phyloP scores from a whole-genome alignment of 1,284 basidiomycete genomes.

The Microbotryomycetes sp. region DNA sequence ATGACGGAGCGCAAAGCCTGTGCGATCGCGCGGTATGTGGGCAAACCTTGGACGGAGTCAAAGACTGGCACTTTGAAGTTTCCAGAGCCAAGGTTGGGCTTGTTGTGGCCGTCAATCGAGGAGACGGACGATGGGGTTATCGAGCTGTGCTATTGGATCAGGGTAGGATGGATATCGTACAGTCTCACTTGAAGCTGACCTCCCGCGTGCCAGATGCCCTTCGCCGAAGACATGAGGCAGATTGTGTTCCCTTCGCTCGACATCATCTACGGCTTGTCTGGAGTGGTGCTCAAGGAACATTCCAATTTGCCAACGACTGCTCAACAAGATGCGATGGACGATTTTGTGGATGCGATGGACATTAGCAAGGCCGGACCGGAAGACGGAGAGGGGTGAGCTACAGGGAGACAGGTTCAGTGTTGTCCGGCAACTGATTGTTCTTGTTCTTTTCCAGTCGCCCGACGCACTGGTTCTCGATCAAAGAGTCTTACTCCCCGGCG shows the following conservation, averaged over 20 bases:
- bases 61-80: constrained; percentile 42
- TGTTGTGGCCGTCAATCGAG: constrained; percentile 48
- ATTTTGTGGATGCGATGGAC: constrained; percentile 35
- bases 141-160: constrained; percentile 73
- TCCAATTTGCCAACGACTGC: constrained; percentile 72
- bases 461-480: constrained; percentile 66
- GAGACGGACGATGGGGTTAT: constrained; percentile 50
- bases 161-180: constrained; percentile 53
- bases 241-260: constrained; percentile 80
- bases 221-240: constrained; percentile 83
- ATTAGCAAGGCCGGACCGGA: constrained; percentile 1
- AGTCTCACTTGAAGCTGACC: background rate
- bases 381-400: constrained; percentile 24
- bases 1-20: constrained; percentile 60
- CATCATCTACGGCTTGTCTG: constrained; percentile 64
- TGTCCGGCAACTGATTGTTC: background rate
- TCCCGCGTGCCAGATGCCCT: constrained; percentile 63
- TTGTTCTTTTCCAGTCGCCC: constrained; percentile 46
- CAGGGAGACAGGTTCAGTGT: background rate
- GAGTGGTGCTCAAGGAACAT: constrained; percentile 64
- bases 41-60: constrained; percentile 37
- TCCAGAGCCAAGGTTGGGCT: constrained; percentile 74
- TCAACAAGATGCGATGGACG: constrained; percentile 68
- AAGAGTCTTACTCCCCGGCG: constrained; percentile 75
- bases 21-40: constrained; percentile 75